Percentiles rank a stretch among this genome's conserved stretches.
These are phyloP conservation scores for Massarina eburnea DNA, from an alignment of 2,329 filamentous ascomycete genomes.

Conservation along the genomic window DNA sequence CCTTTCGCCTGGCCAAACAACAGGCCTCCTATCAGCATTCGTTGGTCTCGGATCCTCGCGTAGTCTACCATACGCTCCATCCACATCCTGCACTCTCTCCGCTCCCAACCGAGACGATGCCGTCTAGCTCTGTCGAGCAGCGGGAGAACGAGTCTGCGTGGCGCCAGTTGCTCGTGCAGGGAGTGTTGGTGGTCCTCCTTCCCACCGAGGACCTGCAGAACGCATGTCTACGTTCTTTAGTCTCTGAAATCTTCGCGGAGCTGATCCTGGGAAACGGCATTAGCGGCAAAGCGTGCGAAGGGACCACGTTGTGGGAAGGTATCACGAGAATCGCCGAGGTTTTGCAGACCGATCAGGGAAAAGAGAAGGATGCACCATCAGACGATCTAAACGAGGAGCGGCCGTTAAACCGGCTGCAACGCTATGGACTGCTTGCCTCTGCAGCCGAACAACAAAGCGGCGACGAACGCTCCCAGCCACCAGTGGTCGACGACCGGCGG, in stretches of 20 bases:
- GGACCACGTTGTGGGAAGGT: conserved; percentile 85
- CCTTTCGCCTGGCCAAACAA: conserved; percentile 68
- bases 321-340: conserved; percentile 69
- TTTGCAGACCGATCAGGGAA: conserved; percentile 39
- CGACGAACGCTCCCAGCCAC: conserved; percentile 16
- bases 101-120: conserved; percentile 62
- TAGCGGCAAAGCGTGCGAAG: conserved; percentile 78
- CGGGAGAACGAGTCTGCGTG: conserved; percentile 78
- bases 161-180: conserved; percentile 84
- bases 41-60: conserved; percentile 62
- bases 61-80: conserved; percentile 80
- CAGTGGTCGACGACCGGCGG: conserved; percentile 17
- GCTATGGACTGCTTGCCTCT: conserved; percentile 56
- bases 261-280: conserved; percentile 83
- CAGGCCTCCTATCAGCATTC: conserved; percentile 60
- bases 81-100: conserved; percentile 81
- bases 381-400: conserved; percentile 29
- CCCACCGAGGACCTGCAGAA: conserved; percentile 93
- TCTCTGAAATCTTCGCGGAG: conserved; percentile 86
- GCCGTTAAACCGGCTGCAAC: conserved; percentile 53
- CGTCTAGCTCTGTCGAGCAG: conserved; percentile 61
- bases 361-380: conserved; percentile 31
- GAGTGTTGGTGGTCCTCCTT: conserved; percentile 77
- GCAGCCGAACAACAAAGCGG: conserved; percentile 28
- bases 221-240: conserved; percentile 76